Conservation (phyloP, 148 eudicot species). For the Drosera capensis region DNA sequence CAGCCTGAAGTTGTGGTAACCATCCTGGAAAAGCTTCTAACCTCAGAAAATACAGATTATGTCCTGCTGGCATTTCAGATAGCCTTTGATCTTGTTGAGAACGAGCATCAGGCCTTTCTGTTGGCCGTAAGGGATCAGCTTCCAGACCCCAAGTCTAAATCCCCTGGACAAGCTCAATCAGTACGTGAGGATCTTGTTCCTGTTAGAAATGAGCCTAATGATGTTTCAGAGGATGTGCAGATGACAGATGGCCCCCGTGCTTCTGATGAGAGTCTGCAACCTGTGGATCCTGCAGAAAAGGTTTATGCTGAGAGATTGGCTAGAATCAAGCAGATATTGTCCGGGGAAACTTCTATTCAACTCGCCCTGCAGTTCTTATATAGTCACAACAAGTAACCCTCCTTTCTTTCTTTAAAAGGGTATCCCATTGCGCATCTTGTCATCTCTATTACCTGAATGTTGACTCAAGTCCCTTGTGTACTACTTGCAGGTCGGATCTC, state of each 20-base stretch:
- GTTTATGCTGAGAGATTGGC: conserved; percentile 54
- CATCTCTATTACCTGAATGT: not conserved
- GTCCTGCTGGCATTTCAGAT: conserved; percentile 82
- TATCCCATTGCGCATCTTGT: too few relatives aligned
- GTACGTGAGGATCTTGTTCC: conserved; percentile 34
- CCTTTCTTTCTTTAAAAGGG: too few relatives aligned
- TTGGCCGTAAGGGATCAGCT: conserved; percentile 64
- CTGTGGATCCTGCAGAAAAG: conserved; percentile 53
- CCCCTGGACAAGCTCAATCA: conserved; percentile 26
- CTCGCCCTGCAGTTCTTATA: conserved; percentile 78
- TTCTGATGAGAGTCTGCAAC: conserved; percentile 15
- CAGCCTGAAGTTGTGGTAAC: conserved; percentile 61
- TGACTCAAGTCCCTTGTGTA: conserved; percentile 1
- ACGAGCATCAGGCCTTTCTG: conserved; percentile 94
- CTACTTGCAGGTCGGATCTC: conserved; percentile 67
- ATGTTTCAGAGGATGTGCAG: conserved; percentile 54
- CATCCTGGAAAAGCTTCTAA: conserved; percentile 69
- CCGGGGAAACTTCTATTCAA: conserved; percentile 95
- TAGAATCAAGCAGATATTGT: conserved; percentile 72
- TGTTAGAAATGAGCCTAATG: conserved; percentile 26
- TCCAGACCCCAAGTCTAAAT: conserved; percentile 29
- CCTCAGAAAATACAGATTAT: conserved; percentile 63
- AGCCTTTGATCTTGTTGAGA: conserved; percentile 93
- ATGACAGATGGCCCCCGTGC: conserved; percentile 51
- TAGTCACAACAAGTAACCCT: conserved; percentile 40